Evolutionary conservation across 441 rosid genomes (phyloP).

Genomic region (Syzygium malaccense): DNA sequence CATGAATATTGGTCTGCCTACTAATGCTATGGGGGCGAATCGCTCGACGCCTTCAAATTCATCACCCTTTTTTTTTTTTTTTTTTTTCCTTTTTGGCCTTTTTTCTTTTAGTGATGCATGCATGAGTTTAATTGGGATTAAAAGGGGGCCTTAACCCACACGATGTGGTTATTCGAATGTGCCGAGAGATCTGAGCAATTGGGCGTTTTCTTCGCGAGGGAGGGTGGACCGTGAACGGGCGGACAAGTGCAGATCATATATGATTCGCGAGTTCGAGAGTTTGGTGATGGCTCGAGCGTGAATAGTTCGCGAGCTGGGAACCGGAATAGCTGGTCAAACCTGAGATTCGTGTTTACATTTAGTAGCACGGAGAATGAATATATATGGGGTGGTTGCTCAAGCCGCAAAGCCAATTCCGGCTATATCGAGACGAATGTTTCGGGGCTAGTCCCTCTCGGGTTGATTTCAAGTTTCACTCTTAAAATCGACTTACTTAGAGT

Average conservation of each 20-base stretch:
- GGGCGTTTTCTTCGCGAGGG: not conserved
- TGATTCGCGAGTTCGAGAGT: not conserved
- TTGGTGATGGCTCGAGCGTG: rapidly evolving
- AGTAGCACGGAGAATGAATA: not conserved
- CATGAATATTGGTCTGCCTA: not conserved
- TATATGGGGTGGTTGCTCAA: not conserved
- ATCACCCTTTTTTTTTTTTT: not conserved
- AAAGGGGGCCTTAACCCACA: not conserved
- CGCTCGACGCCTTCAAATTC: not conserved
- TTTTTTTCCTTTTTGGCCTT: too few relatives aligned
- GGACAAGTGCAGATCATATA: rapidly evolving
- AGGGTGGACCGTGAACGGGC: not conserved
- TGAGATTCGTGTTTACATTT: rapidly evolving
- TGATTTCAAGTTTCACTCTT: not conserved
- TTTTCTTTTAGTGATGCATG: too few relatives aligned
- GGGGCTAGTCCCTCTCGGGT: not conserved
- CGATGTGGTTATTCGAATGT: not conserved
- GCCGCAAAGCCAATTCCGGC: rapidly evolving
- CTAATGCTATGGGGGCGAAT: not conserved
- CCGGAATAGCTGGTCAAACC: not conserved
- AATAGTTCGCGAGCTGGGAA: not conserved
- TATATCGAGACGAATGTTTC: rapidly evolving
- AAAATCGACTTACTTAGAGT: not conserved
- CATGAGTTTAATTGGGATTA: not conserved
- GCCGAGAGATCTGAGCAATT: not conserved